Evolutionary conservation across 2,329 filamentous ascomycete species (phyloP), one percentile per base, ranked within the genome.

Genomic region (Podosphaera fusca): DNA sequence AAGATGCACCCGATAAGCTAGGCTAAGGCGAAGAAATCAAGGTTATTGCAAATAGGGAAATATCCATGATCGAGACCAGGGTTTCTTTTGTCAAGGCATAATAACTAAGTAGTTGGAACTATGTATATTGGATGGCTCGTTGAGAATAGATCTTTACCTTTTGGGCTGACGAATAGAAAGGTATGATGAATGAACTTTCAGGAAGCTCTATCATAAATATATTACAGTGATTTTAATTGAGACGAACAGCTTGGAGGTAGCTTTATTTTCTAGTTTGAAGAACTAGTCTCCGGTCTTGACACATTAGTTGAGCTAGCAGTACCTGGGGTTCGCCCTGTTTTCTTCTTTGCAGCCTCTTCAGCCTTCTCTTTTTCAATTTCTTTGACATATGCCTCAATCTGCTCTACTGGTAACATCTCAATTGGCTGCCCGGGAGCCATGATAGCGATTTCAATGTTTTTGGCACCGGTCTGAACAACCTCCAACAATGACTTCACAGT

Each of bases 341-440:
- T 94, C 83, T 95, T 95, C 79, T 88, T 95, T 46, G 87, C 87
- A 31, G 90, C 90, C 75, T 98, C 92, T 71, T 96, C 92, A 69
- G 95, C 89, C 79, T 98, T 98, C 79, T 98, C 94, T 66, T 89
- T 85, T 76, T 98, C 94, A 70, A 98, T 98, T 72, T 81, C 92
- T 81, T 96, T 96, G 68, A 98, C 94, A 68, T 94, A 95, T 64
- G 80, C 80, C 76, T 98, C 92, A 67, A 98, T 98, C 67, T 95
- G 87, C 70, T 96, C 90, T 36, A 90, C 84, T 2, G 88, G 87
- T 64, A 98, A 78, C 81, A 95, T 89, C 75, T 96, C 89, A 61
- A 98, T 80, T 14, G 78, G 71, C 75, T 95, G 88, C 56, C 87
- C 89, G 5, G 92, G 89, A 6, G 87, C 86, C 88, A 96, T 95